These are phyloP conservation scores for Furculomyces boomerangus DNA, from an alignment of 371 early-diverging fungal species.

Conservation along the genomic window DNA sequence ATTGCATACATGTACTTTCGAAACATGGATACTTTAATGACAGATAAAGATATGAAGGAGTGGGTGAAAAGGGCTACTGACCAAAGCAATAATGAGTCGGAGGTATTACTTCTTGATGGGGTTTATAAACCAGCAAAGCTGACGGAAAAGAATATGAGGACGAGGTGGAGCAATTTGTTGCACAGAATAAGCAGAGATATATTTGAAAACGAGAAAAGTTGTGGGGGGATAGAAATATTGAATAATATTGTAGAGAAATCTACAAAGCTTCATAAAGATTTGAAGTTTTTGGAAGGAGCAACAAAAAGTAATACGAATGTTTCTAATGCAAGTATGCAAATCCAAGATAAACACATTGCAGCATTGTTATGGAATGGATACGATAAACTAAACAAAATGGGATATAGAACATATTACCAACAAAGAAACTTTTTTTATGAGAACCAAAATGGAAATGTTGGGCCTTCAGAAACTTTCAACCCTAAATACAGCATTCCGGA, in stretches of 20 bases:
- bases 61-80: background rate
- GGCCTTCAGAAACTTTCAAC: too few relatives aligned
- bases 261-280: background rate
- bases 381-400: background rate
- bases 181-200: background rate
- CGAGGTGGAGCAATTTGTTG: constrained; percentile 2
- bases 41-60: background rate
- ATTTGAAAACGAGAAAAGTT: background rate
- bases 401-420: background rate
- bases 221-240: background rate
- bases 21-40: background rate
- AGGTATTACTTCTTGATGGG: background rate
- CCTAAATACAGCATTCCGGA: background rate
- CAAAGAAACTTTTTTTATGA: too few relatives aligned
- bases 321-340: background rate
- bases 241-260: background rate
- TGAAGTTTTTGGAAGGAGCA: background rate
- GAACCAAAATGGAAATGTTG: too few relatives aligned
- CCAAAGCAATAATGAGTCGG: background rate
- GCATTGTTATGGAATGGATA: background rate
- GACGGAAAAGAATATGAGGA: background rate
- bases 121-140: background rate
- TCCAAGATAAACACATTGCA: constrained; percentile 2
- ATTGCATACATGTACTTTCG: constrained; percentile 1
- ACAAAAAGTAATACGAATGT: background rate